Evolutionary conservation across 2,329 filamentous ascomycete species (phyloP).

Genomic region (Neofusicoccum ribis): DNA sequence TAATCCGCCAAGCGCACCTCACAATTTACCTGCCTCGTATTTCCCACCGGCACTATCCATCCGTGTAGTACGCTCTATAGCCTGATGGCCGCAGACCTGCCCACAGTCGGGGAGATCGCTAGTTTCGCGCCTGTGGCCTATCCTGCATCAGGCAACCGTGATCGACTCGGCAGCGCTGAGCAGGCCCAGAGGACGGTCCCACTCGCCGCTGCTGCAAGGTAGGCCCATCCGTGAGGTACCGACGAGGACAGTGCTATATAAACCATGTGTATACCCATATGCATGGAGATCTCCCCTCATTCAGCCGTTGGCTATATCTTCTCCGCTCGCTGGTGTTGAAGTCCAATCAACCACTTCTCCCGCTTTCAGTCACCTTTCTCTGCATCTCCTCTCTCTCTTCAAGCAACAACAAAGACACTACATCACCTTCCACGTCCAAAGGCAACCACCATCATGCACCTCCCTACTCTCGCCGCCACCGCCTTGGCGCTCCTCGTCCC

Average conservation of each 20-base stretch:
- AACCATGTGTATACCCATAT: neutral
- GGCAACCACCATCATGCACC: neutral
- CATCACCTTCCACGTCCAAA: too few relatives aligned
- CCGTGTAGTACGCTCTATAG: neutral
- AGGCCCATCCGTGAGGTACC: neutral
- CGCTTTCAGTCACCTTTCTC: neutral
- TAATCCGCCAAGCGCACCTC: neutral
- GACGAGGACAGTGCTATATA: neutral
- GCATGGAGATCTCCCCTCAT: neutral
- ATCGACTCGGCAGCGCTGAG: neutral
- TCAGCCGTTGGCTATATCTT: neutral
- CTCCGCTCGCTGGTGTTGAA: neutral
- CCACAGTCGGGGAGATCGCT: neutral
- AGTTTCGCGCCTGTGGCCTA: neutral
- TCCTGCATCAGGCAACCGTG: neutral
- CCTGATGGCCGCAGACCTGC: too few relatives aligned
- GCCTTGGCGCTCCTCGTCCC: neutral
- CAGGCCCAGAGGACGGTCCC: neutral
- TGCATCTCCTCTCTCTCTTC: neutral
- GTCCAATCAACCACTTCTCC: neutral
- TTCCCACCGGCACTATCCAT: neutral
- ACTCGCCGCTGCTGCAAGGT: neutral
- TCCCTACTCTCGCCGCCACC: neutral
- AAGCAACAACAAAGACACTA: neutral
- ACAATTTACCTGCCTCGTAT: neutral